Conservation (phyloP, 208 protist species). For the Leishmania guyanensis region DNA sequence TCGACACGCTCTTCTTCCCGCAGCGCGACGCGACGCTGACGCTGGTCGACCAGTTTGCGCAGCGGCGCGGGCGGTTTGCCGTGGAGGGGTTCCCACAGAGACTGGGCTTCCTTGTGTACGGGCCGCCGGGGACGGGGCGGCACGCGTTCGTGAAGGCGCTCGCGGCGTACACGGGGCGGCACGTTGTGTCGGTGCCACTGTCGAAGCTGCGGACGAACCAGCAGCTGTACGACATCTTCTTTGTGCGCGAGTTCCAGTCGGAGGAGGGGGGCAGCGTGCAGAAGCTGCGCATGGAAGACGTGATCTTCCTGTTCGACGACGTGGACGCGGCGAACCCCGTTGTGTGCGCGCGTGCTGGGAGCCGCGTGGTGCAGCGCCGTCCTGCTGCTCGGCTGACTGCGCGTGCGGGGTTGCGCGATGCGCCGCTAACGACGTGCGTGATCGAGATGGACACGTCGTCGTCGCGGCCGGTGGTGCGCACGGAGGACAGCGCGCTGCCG, state of each 20-base stretch:
- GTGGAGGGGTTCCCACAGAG: constrained; percentile 87
- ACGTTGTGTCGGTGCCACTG: constrained; percentile 81
- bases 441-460: constrained; percentile 30
- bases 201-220: constrained; percentile 81
- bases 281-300: constrained; percentile 62
- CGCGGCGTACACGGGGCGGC: constrained; percentile 98
- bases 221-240: constrained; percentile 90
- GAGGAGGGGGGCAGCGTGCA: constrained; percentile 28
- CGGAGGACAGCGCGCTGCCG: constrained; percentile 21
- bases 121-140: constrained; percentile 96
- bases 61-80: constrained; percentile 75
- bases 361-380: constrained; percentile 36
- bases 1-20: constrained; percentile 90
- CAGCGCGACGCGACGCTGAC: constrained; percentile 64
- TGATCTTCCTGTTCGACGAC: constrained; percentile 89
- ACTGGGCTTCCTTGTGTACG: constrained; percentile 99
- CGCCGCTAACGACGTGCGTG: constrained; percentile 30
- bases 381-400: constrained; percentile 31
- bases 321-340: constrained; percentile 71
- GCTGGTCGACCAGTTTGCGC: constrained; percentile 81
- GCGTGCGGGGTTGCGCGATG: constrained; percentile 3
- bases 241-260: constrained; percentile 63
- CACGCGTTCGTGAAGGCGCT: constrained; percentile 99
- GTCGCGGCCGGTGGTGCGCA: constrained; percentile 15
- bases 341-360: constrained; percentile 62